Base-by-base conservation (phyloP, 2,329 filamentous ascomycete genomes). In the Chaetoscypha palmicola region DNA sequence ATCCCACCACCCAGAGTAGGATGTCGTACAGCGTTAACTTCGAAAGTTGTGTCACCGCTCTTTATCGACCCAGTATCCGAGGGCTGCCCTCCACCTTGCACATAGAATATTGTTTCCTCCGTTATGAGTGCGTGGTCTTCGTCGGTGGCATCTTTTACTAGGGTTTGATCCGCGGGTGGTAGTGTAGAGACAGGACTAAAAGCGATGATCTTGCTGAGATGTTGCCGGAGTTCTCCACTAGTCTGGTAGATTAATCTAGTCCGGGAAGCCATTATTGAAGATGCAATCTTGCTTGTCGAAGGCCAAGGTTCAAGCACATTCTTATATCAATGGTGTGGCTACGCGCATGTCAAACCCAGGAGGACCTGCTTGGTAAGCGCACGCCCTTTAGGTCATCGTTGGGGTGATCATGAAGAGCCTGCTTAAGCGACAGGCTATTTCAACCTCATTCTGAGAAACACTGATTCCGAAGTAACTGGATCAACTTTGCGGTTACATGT, bases 81-180 rank as follows among this genome's bases (percentile, higher is more conserved):
- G 1, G 83, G 83, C 56, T 88, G 83, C 5, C 83, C 83, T 47
- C 83, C 83, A 16, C 83, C 83, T 61, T 88, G 83, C 0, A 81
- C 77, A 49, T 88, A 80, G 63, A 88, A 88, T 48, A 87, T 80
- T n/a, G 83, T 87, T 36, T 74, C 64, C 2, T 74, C 67, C 0
- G 79, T 83, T 4, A 77, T 69, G 16, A 86, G 61, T n/a, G 79
- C 72, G 55, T 72, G 70, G 52, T 77, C 70, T 1, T 70, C 60
- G 4, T 73, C 68, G 7, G 59, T 59, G 3, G 66, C 70, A 10
- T 73, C 64, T 58, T 83, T 84, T 67, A 80, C 80, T 8, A 85
- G 71, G 5, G 64, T 20, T 39, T 50, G 51, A 26, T 59, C 45
- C 7, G 43, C 43, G 17, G 47, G 42, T 8, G 45, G 32, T 14